These are phyloP conservation scores for Phylloporus scabripes DNA, from an alignment of 768 basidiomycete genomes.

Conservation along the genomic window DNA sequence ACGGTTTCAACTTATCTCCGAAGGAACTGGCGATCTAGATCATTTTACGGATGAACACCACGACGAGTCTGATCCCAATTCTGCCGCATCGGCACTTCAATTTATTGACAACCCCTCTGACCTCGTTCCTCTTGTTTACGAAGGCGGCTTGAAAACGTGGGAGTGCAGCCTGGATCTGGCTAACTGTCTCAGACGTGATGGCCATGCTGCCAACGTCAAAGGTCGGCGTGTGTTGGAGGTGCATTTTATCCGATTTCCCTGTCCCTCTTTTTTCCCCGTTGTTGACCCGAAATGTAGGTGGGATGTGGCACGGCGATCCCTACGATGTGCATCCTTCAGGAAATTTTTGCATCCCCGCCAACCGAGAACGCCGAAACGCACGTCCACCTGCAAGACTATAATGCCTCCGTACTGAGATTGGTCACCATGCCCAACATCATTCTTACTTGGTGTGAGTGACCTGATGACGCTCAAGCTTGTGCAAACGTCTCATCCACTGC, in stretches of 20 bases:
- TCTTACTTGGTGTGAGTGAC: constrained; percentile 74
- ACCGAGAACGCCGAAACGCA: constrained; percentile 34
- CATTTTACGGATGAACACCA: constrained; percentile 17
- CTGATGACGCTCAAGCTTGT: not conserved
- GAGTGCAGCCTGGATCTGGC: constrained; percentile 91
- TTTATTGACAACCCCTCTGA: constrained; percentile 84
- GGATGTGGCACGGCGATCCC: constrained; percentile 94
- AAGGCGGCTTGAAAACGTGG: constrained; percentile 98
- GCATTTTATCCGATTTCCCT: not conserved
- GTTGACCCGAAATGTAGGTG: constrained; percentile 43
- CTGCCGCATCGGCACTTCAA: constrained; percentile 38
- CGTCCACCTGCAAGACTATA: constrained; percentile 90
- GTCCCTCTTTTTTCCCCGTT: not conserved
- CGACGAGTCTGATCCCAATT: not conserved
- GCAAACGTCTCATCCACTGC: not conserved
- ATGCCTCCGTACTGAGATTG: constrained; percentile 70
- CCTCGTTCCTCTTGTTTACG: constrained; percentile 87
- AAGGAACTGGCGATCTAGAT: constrained; percentile 34
- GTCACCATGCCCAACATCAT: constrained; percentile 77
- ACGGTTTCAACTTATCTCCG: constrained; percentile 75
- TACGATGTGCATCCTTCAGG: constrained; percentile 62
- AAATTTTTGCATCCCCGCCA: constrained; percentile 43
- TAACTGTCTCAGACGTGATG: constrained; percentile 46
- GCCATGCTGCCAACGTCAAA: constrained; percentile 19
- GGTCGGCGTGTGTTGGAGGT: constrained; percentile 74